Evolutionary conservation across 2,329 filamentous ascomycete species (phyloP), one percentile per base, ranked within the genome.

Genomic region (Periglandula ipomoeae): DNA sequence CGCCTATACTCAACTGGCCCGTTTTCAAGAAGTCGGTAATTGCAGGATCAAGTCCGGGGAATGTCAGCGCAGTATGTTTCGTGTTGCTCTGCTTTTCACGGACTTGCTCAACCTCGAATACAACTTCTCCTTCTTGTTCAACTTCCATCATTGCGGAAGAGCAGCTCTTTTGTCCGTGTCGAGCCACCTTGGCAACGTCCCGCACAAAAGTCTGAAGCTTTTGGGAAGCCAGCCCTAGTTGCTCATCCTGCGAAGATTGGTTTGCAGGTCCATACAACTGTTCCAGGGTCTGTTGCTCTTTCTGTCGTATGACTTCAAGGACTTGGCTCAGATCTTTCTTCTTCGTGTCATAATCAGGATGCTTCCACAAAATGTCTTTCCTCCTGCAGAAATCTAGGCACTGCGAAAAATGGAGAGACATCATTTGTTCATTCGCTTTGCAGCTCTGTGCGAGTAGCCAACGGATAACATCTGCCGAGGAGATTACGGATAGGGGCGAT

Each of bases 391-490:
- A 86, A 51, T 85, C 78, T 0, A 66, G 59, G 0, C 82, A 81
- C 57, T 87, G 82, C 0, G 79, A 68, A 3, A 73, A 67, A 52
- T 82, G 81, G 0, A 87, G 65, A 0, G 74, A 69, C 43, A 77
- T 74, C 0, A 85, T 59, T 27, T 83, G 74, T 50, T 83, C 78
- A 19, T 79, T 82, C 0, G 65, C 70, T 7, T 66, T 61, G 50
- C 82, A 87, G 0, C 81, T 84, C 47, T 85, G 78, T 40, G 82
- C 71, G 0, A 87, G 67, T 0, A 86, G 69, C 83, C 83, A 86
- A 3, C 60, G 56, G 1, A 85, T 52, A 0, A 62, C 55, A 19
- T 62, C 54, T 0, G 47, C 10, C 1, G 58, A 59, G 0, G 41
- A 47, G 1, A 59, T 26, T 0, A 19, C 41, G 64, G 43, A 5